These are phyloP conservation scores for Deinandra increscens DNA, from an alignment of 129 eudicot genomes.

Conservation along the genomic window DNA sequence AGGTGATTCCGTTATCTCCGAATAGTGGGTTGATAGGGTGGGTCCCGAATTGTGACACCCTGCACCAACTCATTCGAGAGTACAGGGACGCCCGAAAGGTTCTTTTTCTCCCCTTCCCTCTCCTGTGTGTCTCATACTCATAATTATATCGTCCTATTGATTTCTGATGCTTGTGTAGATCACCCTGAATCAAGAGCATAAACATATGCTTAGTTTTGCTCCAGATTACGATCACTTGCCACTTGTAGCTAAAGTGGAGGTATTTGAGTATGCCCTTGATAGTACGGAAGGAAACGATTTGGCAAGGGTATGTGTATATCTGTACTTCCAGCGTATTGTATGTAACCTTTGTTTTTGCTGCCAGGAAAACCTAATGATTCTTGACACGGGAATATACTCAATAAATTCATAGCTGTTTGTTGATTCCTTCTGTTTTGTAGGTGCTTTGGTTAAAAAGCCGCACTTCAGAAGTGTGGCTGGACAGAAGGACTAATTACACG, in stretches of 20 bases:
- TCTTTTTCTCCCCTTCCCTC: not conserved
- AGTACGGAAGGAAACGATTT: slow-evolving; percentile 94
- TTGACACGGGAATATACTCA: not conserved
- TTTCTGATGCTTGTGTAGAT: slow-evolving; percentile 48
- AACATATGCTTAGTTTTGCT: slow-evolving; percentile 84
- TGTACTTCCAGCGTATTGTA: not conserved
- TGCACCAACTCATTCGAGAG: slow-evolving; percentile 94
- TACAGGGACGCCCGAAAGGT: slow-evolving; percentile 97
- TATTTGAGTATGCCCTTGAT: slow-evolving; percentile 82
- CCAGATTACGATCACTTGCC: slow-evolving; percentile 95
- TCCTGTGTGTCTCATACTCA: not conserved
- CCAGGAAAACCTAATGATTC: not conserved
- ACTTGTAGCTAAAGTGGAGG: slow-evolving; percentile 94
- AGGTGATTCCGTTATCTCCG: slow-evolving; percentile 90
- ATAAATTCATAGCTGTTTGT: not conserved
- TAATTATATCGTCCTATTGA: not conserved
- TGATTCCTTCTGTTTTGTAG: slow-evolving; percentile 34
- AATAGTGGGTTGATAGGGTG: slow-evolving; percentile 95
- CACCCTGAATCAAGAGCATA: slow-evolving; percentile 90
- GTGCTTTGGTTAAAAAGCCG: slow-evolving; percentile 98
- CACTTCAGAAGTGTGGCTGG: slow-evolving; percentile 97
- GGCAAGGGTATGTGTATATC: slow-evolving; percentile 58
- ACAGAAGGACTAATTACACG: slow-evolving; percentile 93
- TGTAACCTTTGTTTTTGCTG: slow-evolving; percentile 8
- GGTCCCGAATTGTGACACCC: slow-evolving; percentile 97